Evolutionary conservation across 163 green algal species (phyloP).

Genomic region (Chloroidium sp.): DNA sequence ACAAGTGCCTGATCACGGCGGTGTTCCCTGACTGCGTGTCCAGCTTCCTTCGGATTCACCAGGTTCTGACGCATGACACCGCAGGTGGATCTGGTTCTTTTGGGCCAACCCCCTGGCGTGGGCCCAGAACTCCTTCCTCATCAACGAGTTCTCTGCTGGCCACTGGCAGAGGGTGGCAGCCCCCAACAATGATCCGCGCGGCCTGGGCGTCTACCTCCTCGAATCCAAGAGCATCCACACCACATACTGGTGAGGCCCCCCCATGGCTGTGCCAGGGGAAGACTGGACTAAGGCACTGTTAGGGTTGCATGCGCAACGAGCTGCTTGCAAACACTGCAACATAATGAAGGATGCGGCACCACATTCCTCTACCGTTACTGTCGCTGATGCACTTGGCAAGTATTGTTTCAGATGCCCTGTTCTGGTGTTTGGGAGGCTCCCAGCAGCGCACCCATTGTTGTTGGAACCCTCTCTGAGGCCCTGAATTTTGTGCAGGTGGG

Average conservation of each 20-base stretch:
- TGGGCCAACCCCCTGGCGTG: slow-evolving; percentile 23
- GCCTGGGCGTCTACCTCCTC: background rate
- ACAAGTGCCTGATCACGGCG: too few species aligned
- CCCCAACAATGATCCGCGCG: background rate
- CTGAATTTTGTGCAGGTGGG: background rate
- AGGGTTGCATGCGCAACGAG: too few species aligned
- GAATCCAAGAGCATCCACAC: background rate
- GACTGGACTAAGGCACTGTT: background rate
- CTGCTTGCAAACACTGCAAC: too few species aligned
- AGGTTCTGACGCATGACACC: too few species aligned
- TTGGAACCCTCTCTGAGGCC: background rate
- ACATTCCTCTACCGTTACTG: too few species aligned
- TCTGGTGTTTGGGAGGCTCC: too few species aligned
- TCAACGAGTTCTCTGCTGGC: slow-evolving; percentile 56
- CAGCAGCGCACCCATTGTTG: too few species aligned
- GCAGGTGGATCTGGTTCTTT: background rate
- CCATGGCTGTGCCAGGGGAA: background rate
- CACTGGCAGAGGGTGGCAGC: background rate
- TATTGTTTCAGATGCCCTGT: too few species aligned
- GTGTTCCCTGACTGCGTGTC: too few species aligned
- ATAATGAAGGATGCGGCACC: too few species aligned
- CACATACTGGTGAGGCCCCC: background rate
- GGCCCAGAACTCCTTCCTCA: slow-evolving; percentile 37
- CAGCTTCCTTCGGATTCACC: too few species aligned
- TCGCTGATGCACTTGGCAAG: too few species aligned